Percentiles rank a stretch among this genome's conserved stretches.
These are phyloP conservation scores for Leucosporidium creatinivorum DNA, from an alignment of 768 basidiomycete genomes.

Conservation along the genomic window DNA sequence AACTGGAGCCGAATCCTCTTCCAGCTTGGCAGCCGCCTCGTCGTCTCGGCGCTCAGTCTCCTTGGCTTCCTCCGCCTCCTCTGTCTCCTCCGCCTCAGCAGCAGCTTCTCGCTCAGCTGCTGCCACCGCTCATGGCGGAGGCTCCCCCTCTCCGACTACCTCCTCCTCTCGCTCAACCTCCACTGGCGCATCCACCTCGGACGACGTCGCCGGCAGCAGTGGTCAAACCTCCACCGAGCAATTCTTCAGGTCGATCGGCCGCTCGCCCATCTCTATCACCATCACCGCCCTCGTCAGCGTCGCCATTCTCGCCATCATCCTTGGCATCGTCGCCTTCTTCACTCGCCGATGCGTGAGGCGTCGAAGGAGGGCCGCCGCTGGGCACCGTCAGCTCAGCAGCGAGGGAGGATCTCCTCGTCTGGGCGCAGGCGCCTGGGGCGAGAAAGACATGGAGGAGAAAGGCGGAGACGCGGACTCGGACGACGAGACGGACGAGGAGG, in stretches of 20 bases:
- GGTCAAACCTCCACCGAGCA: constrained; percentile 57
- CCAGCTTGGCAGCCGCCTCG: too few species aligned
- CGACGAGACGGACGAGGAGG: background rate
- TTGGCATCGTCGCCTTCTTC: constrained; percentile 8
- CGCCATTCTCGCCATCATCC: constrained; percentile 16
- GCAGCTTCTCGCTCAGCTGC: too few species aligned
- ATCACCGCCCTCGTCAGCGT: constrained; percentile 14
- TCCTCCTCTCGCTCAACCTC: background rate
- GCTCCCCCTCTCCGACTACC: background rate
- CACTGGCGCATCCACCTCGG: constrained; percentile 47
- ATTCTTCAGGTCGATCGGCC: constrained; percentile 53
- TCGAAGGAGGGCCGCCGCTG: background rate
- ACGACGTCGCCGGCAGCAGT: constrained; percentile 66
- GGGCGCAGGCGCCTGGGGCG: background rate
- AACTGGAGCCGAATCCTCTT: too few species aligned
- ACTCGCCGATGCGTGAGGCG: constrained; percentile 12
- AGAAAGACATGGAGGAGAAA: constrained; percentile 1
- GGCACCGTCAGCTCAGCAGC: background rate
- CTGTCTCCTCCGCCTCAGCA: too few species aligned
- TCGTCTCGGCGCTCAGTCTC: too few species aligned
- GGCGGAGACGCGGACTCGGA: background rate
- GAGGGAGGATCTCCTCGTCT: background rate
- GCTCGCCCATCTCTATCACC: constrained; percentile 58
- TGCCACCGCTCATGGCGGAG: too few species aligned
- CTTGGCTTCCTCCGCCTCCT: too few species aligned